These are phyloP conservation scores for Eimeria sp. DNA, from an alignment of 169 alveolate genomes.

Conservation along the genomic window DNA sequence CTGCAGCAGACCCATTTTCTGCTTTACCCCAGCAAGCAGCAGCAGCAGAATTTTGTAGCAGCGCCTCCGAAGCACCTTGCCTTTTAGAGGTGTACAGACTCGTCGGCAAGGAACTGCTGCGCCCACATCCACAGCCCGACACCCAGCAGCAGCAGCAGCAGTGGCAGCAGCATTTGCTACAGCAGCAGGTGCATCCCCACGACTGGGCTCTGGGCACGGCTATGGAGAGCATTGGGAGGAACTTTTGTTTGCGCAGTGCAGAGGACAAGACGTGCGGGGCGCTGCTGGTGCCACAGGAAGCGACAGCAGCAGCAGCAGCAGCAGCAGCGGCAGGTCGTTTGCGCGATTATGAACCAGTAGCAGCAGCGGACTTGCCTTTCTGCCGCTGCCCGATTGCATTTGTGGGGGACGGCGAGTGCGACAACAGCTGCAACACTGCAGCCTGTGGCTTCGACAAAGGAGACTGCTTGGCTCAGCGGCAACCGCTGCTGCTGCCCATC, in stretches of 20 bases:
- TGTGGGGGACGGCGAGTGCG: constrained; percentile 89
- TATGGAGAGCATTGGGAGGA: constrained; percentile 67
- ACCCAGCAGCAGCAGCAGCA: neutral
- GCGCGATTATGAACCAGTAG: constrained; percentile 30
- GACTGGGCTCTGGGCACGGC: constrained; percentile 72
- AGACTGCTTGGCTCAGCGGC: constrained; percentile 84
- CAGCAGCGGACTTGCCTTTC: constrained; percentile 25
- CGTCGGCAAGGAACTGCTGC: constrained; percentile 69
- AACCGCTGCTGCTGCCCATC: constrained; percentile 47
- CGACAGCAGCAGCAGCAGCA: constrained; percentile 1
- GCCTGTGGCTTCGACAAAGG: constrained; percentile 87
- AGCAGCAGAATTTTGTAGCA: constrained; percentile 60
- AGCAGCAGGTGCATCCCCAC: constrained; percentile 74
- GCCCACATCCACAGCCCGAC: constrained; percentile 20
- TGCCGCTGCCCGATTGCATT: constrained; percentile 83
- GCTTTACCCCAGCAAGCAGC: constrained; percentile 39
- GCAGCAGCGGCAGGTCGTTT: constrained; percentile 4
- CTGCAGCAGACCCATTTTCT: constrained; percentile 21
- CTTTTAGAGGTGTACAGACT: constrained; percentile 71
- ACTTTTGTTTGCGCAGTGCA: constrained; percentile 72
- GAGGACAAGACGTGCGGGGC: constrained; percentile 72
- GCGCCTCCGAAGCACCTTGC: constrained; percentile 66
- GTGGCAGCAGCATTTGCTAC: constrained; percentile 47
- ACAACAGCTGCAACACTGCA: constrained; percentile 84
- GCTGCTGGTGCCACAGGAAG: constrained; percentile 40